Conservation (phyloP, 2,329 filamentous ascomycete species). For the Colletotrichum kahawae region DNA sequence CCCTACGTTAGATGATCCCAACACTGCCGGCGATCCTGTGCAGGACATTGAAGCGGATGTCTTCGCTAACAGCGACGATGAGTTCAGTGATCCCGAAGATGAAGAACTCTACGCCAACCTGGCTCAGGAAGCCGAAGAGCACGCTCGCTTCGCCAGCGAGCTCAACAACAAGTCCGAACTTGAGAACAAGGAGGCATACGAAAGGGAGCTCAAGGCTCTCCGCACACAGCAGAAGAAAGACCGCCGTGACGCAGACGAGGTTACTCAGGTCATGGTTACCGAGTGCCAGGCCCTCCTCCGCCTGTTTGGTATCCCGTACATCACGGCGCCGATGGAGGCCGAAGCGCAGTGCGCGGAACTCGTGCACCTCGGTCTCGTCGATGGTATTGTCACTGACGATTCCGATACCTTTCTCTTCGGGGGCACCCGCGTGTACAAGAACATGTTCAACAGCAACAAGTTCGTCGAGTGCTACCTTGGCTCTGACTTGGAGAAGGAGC, state of each 20-base stretch:
- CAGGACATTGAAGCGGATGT: slow-evolving; percentile 43
- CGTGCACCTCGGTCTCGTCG: slow-evolving; percentile 84
- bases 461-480: slow-evolving; percentile 95
- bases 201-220: slow-evolving; percentile 83
- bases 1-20: slow-evolving; percentile 4
- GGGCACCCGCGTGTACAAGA: slow-evolving; percentile 96
- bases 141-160: slow-evolving; percentile 88
- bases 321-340: slow-evolving; percentile 98
- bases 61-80: slow-evolving; percentile 67
- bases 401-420: slow-evolving; percentile 97
- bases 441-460: slow-evolving; percentile 99
- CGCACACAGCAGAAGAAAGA: slow-evolving; percentile 97
- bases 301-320: slow-evolving; percentile 92
- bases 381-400: slow-evolving; percentile 97
- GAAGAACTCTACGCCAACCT: slow-evolving; percentile 87
- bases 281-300: slow-evolving; percentile 92
- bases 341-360: slow-evolving; percentile 97
- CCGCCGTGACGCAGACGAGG: slow-evolving; percentile 92
- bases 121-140: slow-evolving; percentile 89
- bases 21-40: slow-evolving; percentile 13
- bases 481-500: slow-evolving; percentile 84
- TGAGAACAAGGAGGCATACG: slow-evolving; percentile 80
- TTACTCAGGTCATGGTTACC: slow-evolving; percentile 92
- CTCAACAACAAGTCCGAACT: slow-evolving; percentile 77
- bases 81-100: slow-evolving; percentile 87